These are phyloP conservation scores for Cupressus sempervirens DNA, from an alignment of 75 land plant genomes.

Conservation along the genomic window DNA sequence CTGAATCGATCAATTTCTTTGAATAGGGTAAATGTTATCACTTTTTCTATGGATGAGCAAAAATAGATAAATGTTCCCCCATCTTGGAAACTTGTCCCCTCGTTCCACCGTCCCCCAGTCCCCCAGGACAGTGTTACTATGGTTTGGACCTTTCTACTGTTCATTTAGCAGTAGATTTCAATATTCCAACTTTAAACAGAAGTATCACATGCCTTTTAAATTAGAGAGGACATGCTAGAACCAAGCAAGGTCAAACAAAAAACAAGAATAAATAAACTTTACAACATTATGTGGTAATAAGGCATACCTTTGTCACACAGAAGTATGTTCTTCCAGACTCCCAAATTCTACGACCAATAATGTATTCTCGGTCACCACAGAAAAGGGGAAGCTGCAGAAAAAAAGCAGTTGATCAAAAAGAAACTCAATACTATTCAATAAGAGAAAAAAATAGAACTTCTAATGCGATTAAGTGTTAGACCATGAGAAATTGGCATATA, in stretches of 20 bases:
- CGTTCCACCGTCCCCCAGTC: too few relatives aligned
- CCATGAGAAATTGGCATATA: constrained; percentile 8
- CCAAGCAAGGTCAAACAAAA: neutral
- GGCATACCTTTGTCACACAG: constrained; percentile 58
- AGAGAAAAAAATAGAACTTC: neutral
- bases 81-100: too few relatives aligned
- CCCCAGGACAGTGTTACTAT: too few relatives aligned
- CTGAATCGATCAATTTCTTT: neutral
- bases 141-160: neutral
- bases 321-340: constrained; percentile 47
- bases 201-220: neutral
- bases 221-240: neutral
- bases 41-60: neutral
- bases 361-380: constrained; percentile 64
- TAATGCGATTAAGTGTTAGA: neutral
- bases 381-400: constrained; percentile 59
- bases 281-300: neutral
- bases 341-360: constrained; percentile 60
- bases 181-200: neutral
- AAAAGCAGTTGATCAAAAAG: neutral
- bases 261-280: neutral
- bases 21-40: neutral
- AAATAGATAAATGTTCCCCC: too few relatives aligned
- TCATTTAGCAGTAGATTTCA: neutral
- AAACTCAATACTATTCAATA: neutral